A percentile compares a stretch with the other conserved stretches of the same genome.
These are phyloP conservation scores for Aphanomyces invadans DNA, from an alignment of 352 stramenopile species.

Conservation along the genomic window DNA sequence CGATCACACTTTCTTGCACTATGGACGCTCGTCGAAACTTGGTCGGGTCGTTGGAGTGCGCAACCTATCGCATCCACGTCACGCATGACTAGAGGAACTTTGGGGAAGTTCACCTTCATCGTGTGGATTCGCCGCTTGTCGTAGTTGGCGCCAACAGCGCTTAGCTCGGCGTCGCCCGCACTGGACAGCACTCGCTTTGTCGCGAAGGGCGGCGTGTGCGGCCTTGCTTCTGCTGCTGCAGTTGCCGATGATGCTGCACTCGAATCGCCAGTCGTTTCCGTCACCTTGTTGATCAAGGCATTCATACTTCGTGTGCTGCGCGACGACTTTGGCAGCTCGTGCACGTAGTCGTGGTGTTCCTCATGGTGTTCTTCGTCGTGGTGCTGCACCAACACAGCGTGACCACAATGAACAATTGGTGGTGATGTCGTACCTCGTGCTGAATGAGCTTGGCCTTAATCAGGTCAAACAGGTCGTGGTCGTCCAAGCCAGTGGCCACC, in stretches of 20 bases:
- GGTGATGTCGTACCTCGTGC: not conserved
- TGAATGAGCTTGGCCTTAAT: not conserved
- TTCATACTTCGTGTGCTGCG: not conserved
- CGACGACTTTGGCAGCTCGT: not conserved
- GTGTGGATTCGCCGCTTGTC: not conserved
- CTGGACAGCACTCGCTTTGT: not conserved
- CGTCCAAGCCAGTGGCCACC: not conserved
- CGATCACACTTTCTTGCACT: not conserved
- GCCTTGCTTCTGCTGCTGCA: not conserved
- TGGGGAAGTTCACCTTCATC: not conserved
- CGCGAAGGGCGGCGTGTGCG: not conserved
- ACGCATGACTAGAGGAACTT: no score
- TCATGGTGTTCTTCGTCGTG: not conserved
- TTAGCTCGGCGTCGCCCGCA: not conserved
- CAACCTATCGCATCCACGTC: not conserved
- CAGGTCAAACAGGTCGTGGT: not conserved
- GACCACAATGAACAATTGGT: no score
- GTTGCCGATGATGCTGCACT: no score
- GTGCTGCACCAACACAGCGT: no score
- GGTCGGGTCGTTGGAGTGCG: not conserved
- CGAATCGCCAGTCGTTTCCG: no score
- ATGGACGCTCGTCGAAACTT: conserved; percentile 12
- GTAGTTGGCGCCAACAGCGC: not conserved
- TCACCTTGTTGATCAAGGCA: no score
- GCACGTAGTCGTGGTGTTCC: not conserved